phyloP scores from a whole-genome alignment of 345 rosid species.

The Eucalyptus coolabah region DNA sequence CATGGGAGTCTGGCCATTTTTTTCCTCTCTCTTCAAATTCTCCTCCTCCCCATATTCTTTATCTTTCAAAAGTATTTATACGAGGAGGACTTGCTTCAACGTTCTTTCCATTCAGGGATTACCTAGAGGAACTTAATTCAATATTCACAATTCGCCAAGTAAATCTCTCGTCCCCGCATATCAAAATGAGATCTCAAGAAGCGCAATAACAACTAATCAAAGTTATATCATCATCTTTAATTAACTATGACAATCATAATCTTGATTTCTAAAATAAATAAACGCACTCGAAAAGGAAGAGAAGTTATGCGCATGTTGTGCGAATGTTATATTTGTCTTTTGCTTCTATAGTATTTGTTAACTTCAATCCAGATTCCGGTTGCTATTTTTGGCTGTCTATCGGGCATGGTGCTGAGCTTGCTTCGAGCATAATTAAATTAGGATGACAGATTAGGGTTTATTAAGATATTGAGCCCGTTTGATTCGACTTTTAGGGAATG shows the following conservation, averaged over 20 bases:
- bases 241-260: neutral
- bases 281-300: neutral
- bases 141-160: neutral
- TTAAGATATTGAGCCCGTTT: too few species aligned
- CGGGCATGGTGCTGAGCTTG: neutral
- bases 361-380: neutral
- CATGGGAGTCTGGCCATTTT: neutral
- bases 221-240: neutral
- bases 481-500: too few species aligned
- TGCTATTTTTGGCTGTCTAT: neutral
- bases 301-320: neutral
- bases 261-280: neutral
- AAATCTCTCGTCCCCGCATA: neutral
- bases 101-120: neutral
- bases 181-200: neutral
- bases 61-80: neutral
- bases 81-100: neutral
- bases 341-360: neutral
- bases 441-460: neutral
- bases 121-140: neutral
- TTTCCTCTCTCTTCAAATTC: neutral
- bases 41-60: neutral
- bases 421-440: neutral
- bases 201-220: neutral
- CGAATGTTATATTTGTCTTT: neutral